Percentiles rank a stretch among this genome's conserved stretches.
Conservation (phyloP, 2,329 filamentous ascomycete species). For the Dothideomycetes sp. region DNA sequence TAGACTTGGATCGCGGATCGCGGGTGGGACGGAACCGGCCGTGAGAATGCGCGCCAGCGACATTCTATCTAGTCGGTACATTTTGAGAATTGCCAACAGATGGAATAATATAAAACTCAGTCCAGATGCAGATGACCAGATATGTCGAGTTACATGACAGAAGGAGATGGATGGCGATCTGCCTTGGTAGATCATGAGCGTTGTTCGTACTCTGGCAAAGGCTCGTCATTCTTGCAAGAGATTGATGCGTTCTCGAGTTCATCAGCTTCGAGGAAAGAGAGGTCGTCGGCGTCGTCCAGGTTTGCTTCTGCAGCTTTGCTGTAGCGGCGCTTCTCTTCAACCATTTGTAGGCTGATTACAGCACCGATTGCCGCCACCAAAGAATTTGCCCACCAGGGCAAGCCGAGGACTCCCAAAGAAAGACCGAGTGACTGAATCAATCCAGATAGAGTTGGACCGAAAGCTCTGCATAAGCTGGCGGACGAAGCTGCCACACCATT, state of each 20-base stretch:
- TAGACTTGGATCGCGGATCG: no score
- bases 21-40: no score
- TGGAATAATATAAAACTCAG: no score
- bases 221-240: no score
- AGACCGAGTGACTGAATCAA: slow-evolving; percentile 74
- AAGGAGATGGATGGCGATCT: no score
- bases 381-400: slow-evolving; percentile 89
- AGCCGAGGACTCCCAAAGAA: slow-evolving; percentile 69
- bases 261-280: slow-evolving; percentile 7
- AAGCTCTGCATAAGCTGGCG: slow-evolving; percentile 77
- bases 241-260: neutral
- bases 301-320: slow-evolving; percentile 9
- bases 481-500: slow-evolving; percentile 89
- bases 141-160: no score
- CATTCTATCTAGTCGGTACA: no score
- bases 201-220: no score
- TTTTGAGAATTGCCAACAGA: no score
- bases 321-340: slow-evolving; percentile 24
- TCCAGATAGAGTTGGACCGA: slow-evolving; percentile 82
- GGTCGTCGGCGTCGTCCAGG: slow-evolving; percentile 2
- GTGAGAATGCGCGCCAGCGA: no score
- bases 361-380: slow-evolving; percentile 67
- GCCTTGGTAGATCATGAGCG: no score
- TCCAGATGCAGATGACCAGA: no score
- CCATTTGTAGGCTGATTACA: slow-evolving; percentile 63